Percentiles rank a stretch among this genome's conserved stretches.
Conservation (phyloP, 176 grass and related monocot genomes). For the Carex cristatella region DNA sequence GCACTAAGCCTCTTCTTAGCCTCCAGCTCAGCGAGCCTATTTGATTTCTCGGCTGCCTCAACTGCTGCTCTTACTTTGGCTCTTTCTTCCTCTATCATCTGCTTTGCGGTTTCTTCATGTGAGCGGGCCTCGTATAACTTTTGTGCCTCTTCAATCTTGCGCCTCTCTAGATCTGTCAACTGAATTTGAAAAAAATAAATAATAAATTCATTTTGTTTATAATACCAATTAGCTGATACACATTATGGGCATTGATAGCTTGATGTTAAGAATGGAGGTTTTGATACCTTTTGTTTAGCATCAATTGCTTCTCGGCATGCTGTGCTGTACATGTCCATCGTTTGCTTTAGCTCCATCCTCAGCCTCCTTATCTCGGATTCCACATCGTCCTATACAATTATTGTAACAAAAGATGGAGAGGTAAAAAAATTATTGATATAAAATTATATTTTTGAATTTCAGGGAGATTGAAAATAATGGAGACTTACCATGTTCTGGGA, state of each 20-base stretch:
- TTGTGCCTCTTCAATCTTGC: conserved; percentile 64
- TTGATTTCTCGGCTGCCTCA: conserved; percentile 50
- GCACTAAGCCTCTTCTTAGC: conserved; percentile 51
- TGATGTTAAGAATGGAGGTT: neutral
- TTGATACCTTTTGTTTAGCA: conserved; percentile 59
- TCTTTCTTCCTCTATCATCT: conserved; percentile 66
- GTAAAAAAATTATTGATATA: neutral
- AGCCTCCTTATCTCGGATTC: conserved; percentile 90
- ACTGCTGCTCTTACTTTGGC: conserved; percentile 55
- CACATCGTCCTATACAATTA: conserved; percentile 71
- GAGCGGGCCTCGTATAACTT: conserved; percentile 35
- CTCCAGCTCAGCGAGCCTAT: conserved; percentile 70
- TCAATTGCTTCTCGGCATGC: conserved; percentile 80
- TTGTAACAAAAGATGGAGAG: neutral
- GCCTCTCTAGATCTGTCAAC: conserved; percentile 66
- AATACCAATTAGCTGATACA: neutral
- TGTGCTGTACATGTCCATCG: conserved; percentile 98
- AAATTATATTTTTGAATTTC: neutral
- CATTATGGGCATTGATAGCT: neutral
- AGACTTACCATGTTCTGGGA: conserved; percentile 40
- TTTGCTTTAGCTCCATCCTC: conserved; percentile 76
- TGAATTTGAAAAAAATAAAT: neutral
- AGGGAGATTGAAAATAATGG: neutral
- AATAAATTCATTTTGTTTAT: neutral
- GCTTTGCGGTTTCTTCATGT: conserved; percentile 59